Evolutionary conservation across 257 asterid species (phyloP), one percentile per base, ranked within the genome.

Genomic region (Primulina eburnea): DNA sequence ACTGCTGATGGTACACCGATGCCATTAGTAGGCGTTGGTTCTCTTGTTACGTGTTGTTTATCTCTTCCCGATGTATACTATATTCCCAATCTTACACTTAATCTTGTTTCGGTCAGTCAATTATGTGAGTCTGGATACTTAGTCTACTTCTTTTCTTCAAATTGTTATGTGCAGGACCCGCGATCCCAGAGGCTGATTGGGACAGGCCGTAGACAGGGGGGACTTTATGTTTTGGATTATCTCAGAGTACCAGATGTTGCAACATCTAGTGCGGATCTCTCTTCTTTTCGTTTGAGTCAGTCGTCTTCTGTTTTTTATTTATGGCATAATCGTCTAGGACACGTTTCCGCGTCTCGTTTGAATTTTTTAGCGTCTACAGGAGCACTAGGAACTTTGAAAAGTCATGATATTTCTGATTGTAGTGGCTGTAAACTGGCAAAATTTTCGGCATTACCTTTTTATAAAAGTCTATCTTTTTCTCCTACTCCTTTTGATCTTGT

Each of bases 181-280:
- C 72, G 18, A 0, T 32, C 64, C 2, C 1, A 30, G 63, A 68
- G 16, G 64, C 20, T 53, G 64, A 68, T 68, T 55, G 63, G 64
- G 53, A 56, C 16, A 68, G 64, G 63, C 53, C 64, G 11, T 68
- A 68, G 64, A 17, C 30, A 53, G 2, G 33, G 53, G 53, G 53
- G 34, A 40, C 35, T 52, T 1, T 71, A 63, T 63, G 18, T 66
- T 17, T 37, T 73, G 77, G 52, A 73, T 12, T 10, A 73, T 2
- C 62, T 73, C 0, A 21, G 14, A 14, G 55, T 50, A n/a, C 55
- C 62, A 30, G 6, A 11, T 2, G 16, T n/a, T 8, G 28, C 12
- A 37, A n/a, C 60, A 4, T 29, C 52, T 58, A 65, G 35, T 73
- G 64, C 18, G 2, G 72, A 38, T 73, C 1, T 56, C 0, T 28